Base-by-base conservation (phyloP, 2,329 filamentous ascomycete species). In the Diaporthe citriasiana region DNA sequence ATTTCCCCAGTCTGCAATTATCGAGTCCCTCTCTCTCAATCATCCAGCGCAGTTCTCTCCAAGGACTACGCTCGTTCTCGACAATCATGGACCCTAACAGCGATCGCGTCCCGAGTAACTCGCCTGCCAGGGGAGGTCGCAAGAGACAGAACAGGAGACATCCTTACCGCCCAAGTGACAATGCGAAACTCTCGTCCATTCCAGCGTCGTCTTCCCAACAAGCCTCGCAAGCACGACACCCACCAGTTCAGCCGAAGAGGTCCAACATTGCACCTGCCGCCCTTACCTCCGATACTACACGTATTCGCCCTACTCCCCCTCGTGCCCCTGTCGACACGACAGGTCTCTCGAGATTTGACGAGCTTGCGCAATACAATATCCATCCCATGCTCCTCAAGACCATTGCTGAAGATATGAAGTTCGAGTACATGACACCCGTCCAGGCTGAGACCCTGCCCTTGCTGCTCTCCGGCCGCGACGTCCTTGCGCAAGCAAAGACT, bases 401-500 rank as follows among this genome's bases (percentile, higher is more conserved):
- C 77, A 85, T 89, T 79, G 83, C 83, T 12, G 73, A 87, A 19
- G 87, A 88, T 73, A 81, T 89, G 78, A 83, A 85, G 76, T 88
- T 88, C 77, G 81, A 87, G 75, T 82, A 85, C 79, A 89, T 89
- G 88, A 88, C 87, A 74, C 87, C 88, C 17, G 88, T 90, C 2
- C 88, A 90, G 81, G 86, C 87, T 22, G 85, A 87, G 22, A 89
- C 87, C 3, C 82, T 90, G 17, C 80, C 83, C 74, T 83, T 85
- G 69, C 84, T 89, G 71, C 83, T 88, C 15, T 83, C 84, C n/a
- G 82, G 84, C 35, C 81, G 78, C 69, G 88, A 89, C 79, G 85
- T 91, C 74, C 85, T 97, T 74, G 94, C 94, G 9, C 94, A 97
- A 82, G 94, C 94, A 69, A 95, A 93, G 85, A 97, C 94, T 0